Evolutionary conservation across 371 early-diverging fungal species (phyloP).

Genomic region (Zychaea mexicana): DNA sequence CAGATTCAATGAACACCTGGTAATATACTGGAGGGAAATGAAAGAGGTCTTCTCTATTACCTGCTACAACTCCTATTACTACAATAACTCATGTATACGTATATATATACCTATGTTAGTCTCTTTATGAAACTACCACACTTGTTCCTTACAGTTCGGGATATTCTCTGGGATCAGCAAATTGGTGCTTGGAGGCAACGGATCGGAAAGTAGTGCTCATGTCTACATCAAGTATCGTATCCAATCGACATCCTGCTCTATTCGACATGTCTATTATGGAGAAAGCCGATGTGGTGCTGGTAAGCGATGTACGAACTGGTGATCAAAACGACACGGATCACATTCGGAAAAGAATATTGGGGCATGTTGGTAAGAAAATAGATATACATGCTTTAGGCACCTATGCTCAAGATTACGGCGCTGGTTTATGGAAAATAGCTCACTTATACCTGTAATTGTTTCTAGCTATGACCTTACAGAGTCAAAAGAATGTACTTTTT

Average conservation of each 20-base stretch:
- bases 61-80: no score
- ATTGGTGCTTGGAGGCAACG: constrained; percentile 72
- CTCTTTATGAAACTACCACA: constrained; percentile 42
- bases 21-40: no score
- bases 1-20: constrained; percentile 1
- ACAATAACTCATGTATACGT: not conserved
- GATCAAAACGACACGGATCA: constrained; percentile 9
- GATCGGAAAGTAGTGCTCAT: constrained; percentile 66
- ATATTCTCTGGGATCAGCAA: constrained; percentile 69
- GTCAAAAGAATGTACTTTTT: constrained; percentile 71
- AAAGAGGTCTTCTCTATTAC: no score
- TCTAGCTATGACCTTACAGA: constrained; percentile 57
- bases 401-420: no score
- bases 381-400: not conserved
- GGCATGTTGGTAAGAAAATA: constrained; percentile 32
- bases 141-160: constrained; percentile 68
- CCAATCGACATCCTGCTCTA: constrained; percentile 69
- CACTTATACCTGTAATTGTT: no score
- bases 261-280: constrained; percentile 64
- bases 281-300: constrained; percentile 58
- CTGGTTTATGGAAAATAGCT: no score
- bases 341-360: constrained; percentile 27
- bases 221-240: constrained; percentile 63
- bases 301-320: constrained; percentile 40
- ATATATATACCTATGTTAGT: constrained; percentile 19